Base-by-base conservation (phyloP, 2,329 filamentous ascomycete genomes). In the Pseudopithomyces chartarum region DNA sequence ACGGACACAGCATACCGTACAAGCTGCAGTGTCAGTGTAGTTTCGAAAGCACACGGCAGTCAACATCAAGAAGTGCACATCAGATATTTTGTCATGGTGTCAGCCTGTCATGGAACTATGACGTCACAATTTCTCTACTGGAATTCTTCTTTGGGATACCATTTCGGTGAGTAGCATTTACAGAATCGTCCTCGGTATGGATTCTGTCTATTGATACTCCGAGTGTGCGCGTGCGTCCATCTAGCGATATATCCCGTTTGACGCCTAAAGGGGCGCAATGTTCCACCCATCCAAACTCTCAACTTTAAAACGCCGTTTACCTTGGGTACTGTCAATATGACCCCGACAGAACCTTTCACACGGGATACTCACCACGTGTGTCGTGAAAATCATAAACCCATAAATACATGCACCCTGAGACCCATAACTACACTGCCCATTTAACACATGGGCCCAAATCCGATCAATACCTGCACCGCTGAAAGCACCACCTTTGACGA, bases 401-500 rank as follows among this genome's bases (percentile, higher is more conserved):
- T 20, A 12, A 26, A 50, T 6, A 32, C 8, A 12, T 15, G 34
- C 23, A 23, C 29, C 13, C 3, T 15, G 11, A 50, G 47, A 38
- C n/a, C 20, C 22, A 29, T 23, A 13, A 15, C 34, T 12, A 19
- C 20, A 32, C 15, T 26, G 15, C 7, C 3, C 2, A n/a, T 22
- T 34, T 50, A 50, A n/a, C 47, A 36, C 47, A 50, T 26, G 17
- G 47, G 36, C 19, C 49, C 49, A 44, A 44, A 51, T 4, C 54
- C 54, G 7, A 56, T 33, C 36, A 54, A 42, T 34, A 48, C 43
- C 44, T 54, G 52, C 52, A 54, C 26, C 29, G 52, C 52, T 2
- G 52, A 54, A 29, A 54, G 39, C 22, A 54, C 52, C n/a, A 48
- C 44, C 22, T 47, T 54, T n/a, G 52, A 54, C 22, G 52, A 54